Percentiles rank a stretch among this genome's conserved stretches.
These are phyloP conservation scores for Plenodomus lindquistii DNA, from an alignment of 2,329 filamentous ascomycete species.

Conservation along the genomic window DNA sequence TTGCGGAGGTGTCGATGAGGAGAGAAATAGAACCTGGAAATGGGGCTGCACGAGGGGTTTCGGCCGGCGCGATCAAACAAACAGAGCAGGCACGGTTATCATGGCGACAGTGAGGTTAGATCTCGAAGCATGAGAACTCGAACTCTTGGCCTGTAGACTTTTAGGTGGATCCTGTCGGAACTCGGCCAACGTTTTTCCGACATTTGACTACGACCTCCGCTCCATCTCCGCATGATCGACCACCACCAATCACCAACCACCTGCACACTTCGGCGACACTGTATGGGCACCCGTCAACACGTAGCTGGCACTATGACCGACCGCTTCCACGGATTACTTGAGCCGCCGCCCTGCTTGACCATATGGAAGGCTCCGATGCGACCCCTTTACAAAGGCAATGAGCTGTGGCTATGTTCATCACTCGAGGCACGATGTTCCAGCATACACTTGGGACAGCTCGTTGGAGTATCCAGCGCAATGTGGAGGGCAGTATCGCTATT, in stretches of 20 bases:
- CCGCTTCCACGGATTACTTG: neutral
- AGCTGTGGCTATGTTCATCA: neutral
- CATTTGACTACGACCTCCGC: neutral
- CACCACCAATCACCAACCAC: neutral
- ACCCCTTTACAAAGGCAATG: neutral
- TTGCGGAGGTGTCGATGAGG: neutral
- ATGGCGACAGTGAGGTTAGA: neutral
- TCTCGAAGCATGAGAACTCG: conserved; percentile 4
- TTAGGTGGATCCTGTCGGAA: conserved; percentile 17
- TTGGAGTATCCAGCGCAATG: too few relatives aligned
- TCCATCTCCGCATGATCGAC: neutral
- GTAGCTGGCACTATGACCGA: neutral
- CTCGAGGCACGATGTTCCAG: too few relatives aligned
- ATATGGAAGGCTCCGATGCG: neutral
- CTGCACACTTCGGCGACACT: neutral
- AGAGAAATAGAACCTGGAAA: neutral
- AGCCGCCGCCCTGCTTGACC: neutral
- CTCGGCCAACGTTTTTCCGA: conserved; percentile 4
- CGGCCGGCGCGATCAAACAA: neutral
- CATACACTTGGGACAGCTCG: too few relatives aligned
- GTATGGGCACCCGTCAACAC: neutral
- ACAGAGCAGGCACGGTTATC: neutral
- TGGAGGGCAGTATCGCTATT: too few relatives aligned
- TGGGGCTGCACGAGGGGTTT: neutral
- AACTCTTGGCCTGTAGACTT: conserved; percentile 24